Evolutionary conservation across 495 filamentous ascomycete species (phyloP).

Genomic region (Aspergillus panamensis): DNA sequence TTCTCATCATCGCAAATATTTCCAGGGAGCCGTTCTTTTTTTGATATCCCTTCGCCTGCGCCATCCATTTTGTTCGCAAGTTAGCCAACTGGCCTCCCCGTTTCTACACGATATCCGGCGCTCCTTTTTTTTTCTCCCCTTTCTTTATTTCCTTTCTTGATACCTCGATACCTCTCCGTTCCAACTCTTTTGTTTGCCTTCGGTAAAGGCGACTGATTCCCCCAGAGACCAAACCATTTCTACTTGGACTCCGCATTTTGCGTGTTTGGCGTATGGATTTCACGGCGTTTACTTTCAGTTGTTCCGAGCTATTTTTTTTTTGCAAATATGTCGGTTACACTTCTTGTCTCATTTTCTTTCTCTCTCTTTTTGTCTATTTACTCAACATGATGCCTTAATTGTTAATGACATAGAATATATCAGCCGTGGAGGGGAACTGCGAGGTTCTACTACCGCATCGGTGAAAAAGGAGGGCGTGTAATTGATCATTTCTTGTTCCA

Average conservation of each 20-base stretch:
- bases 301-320: background rate
- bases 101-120: too few species aligned
- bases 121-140: background rate
- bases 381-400: constrained; percentile 21
- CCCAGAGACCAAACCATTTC: background rate
- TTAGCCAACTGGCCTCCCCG: background rate
- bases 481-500: constrained; percentile 2
- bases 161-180: background rate
- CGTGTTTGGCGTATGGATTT: constrained; percentile 15
- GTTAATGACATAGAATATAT: constrained; percentile 26
- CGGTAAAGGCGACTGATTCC: background rate
- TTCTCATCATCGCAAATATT: background rate
- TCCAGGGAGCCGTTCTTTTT: background rate
- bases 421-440: background rate
- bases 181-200: background rate
- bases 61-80: background rate
- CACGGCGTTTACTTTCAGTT: constrained; percentile 8
- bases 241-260: constrained; percentile 9
- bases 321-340: constrained; percentile 7
- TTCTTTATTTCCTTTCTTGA: background rate
- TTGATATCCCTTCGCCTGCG: background rate
- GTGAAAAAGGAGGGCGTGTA: background rate
- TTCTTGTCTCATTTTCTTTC: constrained; percentile 1
- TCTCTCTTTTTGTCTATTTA: background rate
- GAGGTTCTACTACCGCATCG: constrained; percentile 2